Evolutionary conservation across 2,329 filamentous ascomycete genomes (phyloP), one percentile per base, ranked within the genome.

Genomic region (Niveomyces coronatus): DNA sequence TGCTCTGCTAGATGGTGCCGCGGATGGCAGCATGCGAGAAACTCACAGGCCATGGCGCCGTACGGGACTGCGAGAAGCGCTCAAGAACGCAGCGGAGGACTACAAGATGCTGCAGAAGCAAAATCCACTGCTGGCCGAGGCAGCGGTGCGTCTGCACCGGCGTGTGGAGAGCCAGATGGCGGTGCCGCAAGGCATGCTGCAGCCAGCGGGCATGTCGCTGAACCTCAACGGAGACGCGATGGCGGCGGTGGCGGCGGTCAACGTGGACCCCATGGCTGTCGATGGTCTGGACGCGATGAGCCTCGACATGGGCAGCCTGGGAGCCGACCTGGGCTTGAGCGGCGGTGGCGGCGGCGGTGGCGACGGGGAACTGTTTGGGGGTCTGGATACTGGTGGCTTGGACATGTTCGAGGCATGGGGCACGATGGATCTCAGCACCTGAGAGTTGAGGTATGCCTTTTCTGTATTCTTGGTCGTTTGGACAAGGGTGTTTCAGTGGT

Each of bases 131-230:
- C 60, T 73, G 31, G 76, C 77, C 2, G 79, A 83, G 54, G 70
- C 70, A 8, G 60, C 77, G 11, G 71, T 81, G 9, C 73, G 79
- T 7, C 66, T 83, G 7, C 65, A 80, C 52, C 66, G 78, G 18
- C 65, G 69, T 3, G 77, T 84, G 9, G 78, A 85, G 55, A 68
- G 71, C n/a, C 78, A 81, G 51, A 68, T 82, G 63, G 61, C 63
- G 23, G 57, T 53, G 49, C 57, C 60, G 16, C 57, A 61, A 37
- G 49, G 55, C 3, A 63, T 71, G 47, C 56, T 71, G 14, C 63
- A 64, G 31, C 53, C 53, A 17, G 53, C 54, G 4, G 63, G 62
- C 26, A 59, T 71, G 36, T 54, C 53, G 10, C 53, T 70, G 5
- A 60, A 55, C 23, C 47, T 68, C 4, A 58, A 58, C 37, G 60